A percentile compares a stretch with the other conserved stretches of the same genome.
These are phyloP conservation scores for Eutrema yunnanense DNA, from an alignment of 345 rosid species.

Conservation along the genomic window DNA sequence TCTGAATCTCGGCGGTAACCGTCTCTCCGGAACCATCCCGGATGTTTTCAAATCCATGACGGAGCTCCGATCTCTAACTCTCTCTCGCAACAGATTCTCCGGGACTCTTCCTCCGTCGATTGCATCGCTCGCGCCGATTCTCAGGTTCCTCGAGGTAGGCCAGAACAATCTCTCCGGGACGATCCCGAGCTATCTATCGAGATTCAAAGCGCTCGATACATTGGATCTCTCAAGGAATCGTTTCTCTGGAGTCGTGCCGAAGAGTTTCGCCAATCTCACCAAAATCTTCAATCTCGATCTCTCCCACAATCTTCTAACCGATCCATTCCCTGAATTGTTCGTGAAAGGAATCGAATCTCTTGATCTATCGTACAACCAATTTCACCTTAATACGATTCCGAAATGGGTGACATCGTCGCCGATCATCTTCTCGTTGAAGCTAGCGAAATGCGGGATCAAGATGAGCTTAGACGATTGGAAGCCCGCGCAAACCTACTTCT, in stretches of 20 bases:
- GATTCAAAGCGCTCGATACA: slow-evolving; percentile 53
- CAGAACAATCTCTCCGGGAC: slow-evolving; percentile 49
- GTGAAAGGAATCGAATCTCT: slow-evolving; percentile 78
- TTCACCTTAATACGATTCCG: slow-evolving; percentile 57
- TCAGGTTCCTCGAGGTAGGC: slow-evolving; percentile 49
- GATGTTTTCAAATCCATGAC: slow-evolving; percentile 43
- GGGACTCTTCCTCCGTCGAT: slow-evolving; percentile 55
- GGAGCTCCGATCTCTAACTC: slow-evolving; percentile 35
- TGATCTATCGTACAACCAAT: slow-evolving; percentile 55
- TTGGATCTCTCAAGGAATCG: slow-evolving; percentile 56
- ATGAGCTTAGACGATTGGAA: slow-evolving; percentile 49
- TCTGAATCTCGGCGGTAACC: slow-evolving; percentile 39
- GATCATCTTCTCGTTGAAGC: slow-evolving; percentile 62
- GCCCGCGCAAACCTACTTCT: slow-evolving; percentile 60
- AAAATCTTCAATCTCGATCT: slow-evolving; percentile 77
- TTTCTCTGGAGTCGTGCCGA: slow-evolving; percentile 46
- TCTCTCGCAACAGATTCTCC: slow-evolving; percentile 50
- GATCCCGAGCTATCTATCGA: slow-evolving; percentile 57
- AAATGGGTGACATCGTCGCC: slow-evolving; percentile 71
- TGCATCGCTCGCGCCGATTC: slow-evolving; percentile 38
- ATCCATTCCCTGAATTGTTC: slow-evolving; percentile 63
- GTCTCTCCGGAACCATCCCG: slow-evolving; percentile 52
- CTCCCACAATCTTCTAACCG: slow-evolving; percentile 48
- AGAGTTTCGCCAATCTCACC: slow-evolving; percentile 57
- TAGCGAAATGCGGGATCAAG: slow-evolving; percentile 67